Evolutionary conservation across 805 yeast species (phyloP).

Genomic region (Suhomyces faveliae): DNA sequence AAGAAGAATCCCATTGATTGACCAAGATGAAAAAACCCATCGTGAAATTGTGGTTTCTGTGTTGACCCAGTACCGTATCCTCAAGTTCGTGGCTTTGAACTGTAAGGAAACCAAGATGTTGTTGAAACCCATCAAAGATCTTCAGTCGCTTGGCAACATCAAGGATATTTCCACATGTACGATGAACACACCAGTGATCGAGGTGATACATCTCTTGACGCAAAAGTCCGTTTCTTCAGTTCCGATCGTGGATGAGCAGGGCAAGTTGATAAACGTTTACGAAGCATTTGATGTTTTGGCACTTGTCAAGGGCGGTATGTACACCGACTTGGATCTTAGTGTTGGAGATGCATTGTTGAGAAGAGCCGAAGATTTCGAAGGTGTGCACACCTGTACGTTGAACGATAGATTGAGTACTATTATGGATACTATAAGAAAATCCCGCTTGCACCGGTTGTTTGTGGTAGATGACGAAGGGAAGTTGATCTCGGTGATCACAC

Average conservation of each 20-base stretch:
- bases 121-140: constrained; percentile 67
- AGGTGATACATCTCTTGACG: constrained; percentile 80
- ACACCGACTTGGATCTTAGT: constrained; percentile 82
- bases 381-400: constrained; percentile 92
- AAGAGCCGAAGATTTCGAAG: constrained; percentile 94
- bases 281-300: constrained; percentile 95
- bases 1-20: constrained; percentile 90
- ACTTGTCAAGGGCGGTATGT: constrained; percentile 89
- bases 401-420: constrained; percentile 84
- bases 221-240: constrained; percentile 83
- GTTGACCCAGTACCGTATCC: constrained; percentile 90
- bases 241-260: constrained; percentile 83
- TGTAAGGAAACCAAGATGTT: constrained; percentile 91
- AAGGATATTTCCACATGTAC: constrained; percentile 69
- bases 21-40: constrained; percentile 87
- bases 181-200: constrained; percentile 90
- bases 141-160: constrained; percentile 59
- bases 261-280: constrained; percentile 75
- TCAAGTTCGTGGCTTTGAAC: constrained; percentile 92
- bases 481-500: constrained; percentile 79
- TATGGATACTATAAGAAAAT: constrained; percentile 88
- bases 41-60: constrained; percentile 95
- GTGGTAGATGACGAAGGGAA: constrained; percentile 84
- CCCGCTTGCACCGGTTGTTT: constrained; percentile 87
- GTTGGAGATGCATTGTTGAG: constrained; percentile 96